Evolutionary conservation across 2,329 filamentous ascomycete species (phyloP), one percentile per base, ranked within the genome.

Genomic region (Trichophyton schoenleinii): DNA sequence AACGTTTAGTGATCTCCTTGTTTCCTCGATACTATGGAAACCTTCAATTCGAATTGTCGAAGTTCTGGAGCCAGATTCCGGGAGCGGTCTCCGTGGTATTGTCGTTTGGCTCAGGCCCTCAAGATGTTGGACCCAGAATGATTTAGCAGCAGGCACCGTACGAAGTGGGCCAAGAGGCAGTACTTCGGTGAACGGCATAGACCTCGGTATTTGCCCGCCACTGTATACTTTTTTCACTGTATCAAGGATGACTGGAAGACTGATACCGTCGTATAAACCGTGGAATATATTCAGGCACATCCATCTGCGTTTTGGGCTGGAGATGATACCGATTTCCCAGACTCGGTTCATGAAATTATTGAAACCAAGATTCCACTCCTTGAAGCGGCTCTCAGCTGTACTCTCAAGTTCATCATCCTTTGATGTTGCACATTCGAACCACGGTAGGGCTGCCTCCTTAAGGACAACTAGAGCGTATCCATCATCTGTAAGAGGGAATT

Each of bases 201-300:
- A 77, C 6, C 70, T 67, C 0, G 69, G 66, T 42, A 62, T 67
- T 25, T 64, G 18, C 2, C 64, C 46, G 0, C 68, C 68, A 15
- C 68, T 65, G 67, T 89, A 89, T 3, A 78, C 74, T 2, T 74
- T 67, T 31, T 76, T 73, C 2, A 95, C 77, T 20, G 79, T 73
- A 2, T 81, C 70, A 20, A 95, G 78, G 44, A 95, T 79, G 25
- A 89, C 71, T 1, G 81, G 79, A 44, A 95, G 80, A 63, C 90
- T 92, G 65, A 82, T 87, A 1, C 90, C 91, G 72, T 96, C 91
- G 67, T 96, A 96, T 0, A 96, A 72, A 0, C 83, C 90, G 70
- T 96, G 91, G 73, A 96, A 95, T 0, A 95, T 85, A 53, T 87
- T 81, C 1, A 95, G 68, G 1, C 79, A 73, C 36, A 95, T 72